These are phyloP conservation scores for Macrotyloma uniflorum DNA, from an alignment of 306 rosid species.

Conservation along the genomic window DNA sequence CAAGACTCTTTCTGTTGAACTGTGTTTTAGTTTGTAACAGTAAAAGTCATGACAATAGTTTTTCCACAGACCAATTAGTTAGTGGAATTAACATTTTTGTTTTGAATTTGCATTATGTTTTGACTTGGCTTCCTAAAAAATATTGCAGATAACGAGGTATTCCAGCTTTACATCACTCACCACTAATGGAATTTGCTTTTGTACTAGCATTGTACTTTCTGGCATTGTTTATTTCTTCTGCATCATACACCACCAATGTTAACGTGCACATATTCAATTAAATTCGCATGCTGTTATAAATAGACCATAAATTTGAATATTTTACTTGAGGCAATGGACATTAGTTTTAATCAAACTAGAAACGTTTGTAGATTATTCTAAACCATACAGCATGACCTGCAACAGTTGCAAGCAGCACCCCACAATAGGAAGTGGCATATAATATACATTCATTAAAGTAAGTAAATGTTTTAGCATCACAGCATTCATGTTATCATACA, in stretches of 20 bases:
- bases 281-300: not conserved
- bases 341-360: not conserved
- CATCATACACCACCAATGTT: not conserved
- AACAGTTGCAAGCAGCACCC: not conserved
- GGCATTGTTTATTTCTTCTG: not conserved
- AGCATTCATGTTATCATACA: not conserved
- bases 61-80: not conserved
- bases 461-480: not conserved
- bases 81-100: not conserved
- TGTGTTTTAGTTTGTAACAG: not conserved
- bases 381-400: not conserved
- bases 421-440: not conserved
- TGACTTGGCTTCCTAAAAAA: conserved; percentile 21
- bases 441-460: not conserved
- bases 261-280: not conserved
- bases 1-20: not conserved
- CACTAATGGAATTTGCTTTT: conserved; percentile 10
- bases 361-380: not conserved
- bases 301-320: not conserved
- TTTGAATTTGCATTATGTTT: conserved; percentile 17
- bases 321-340: not conserved
- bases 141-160: not conserved
- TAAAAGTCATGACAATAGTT: not conserved
- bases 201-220: not conserved
- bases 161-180: not conserved